Base-by-base conservation (phyloP, 208 protist genomes). In the Crithidia bombi region DNA sequence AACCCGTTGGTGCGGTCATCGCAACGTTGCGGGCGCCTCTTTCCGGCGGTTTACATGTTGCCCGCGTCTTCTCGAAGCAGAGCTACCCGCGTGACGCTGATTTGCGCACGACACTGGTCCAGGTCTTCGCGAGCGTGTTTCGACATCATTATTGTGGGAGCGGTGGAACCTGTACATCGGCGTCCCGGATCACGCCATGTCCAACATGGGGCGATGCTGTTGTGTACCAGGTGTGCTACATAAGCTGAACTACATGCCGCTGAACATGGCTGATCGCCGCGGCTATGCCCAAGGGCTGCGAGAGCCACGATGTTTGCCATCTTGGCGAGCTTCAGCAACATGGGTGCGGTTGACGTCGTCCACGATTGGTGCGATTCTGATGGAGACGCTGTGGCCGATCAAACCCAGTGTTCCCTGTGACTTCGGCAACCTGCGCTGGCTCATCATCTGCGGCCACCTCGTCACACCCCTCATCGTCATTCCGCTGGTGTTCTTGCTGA, bases 261-360 rank as follows among this genome's bases (percentile, higher is more conserved):
- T 77, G 50, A 79, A 91, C 21, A 81, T 96, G 28, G n/a, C 80
- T 96, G 35, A 87, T 91, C 56, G n/a, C 84, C 89, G 0, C 86
- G 88, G 39, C 71, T 96, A 3, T 93, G 89, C 69, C 89, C 89
- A 77, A 77, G 36, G 87, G 86, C 21, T 83, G 82, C 47, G 88
- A 96, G 74, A 83, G 76, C n/a, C 50, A 91, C 85, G 51, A 77
- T 93, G 57, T 93, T 85, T 46, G 84, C 91, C 6, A 65, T 94
- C 25, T 75, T 96, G 43, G 91, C 88, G 23, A 89, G 87, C 25
- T 91, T 88, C 59, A 73, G 82, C 43, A 92, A 94, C 77, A 70
- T 96, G 62, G 88, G 87, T 28, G 58, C 56, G n/a, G 33, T 73
- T 73, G 41, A 80, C 86, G 28, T 69, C 83, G n/a, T 57, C 49